Percentiles rank a stretch among this genome's conserved stretches.
phyloP scores from a whole-genome alignment of 805 yeast species.

The Ogataea methylovora region DNA sequence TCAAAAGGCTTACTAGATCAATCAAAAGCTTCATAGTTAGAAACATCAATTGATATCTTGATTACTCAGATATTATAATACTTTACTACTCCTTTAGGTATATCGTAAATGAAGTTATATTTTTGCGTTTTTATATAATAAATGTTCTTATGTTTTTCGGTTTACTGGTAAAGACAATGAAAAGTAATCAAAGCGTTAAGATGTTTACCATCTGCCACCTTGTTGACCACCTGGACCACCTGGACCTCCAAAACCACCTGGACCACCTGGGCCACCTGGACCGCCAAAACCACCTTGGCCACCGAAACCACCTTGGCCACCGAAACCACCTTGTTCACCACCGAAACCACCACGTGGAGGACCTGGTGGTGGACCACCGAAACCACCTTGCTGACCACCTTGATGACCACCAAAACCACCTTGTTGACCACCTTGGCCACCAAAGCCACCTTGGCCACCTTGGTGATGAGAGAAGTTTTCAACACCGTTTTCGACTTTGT shows the following conservation, averaged over 20 bases:
- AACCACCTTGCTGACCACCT: slow-evolving; percentile 1
- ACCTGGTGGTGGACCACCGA: neutral
- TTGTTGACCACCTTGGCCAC: slow-evolving; percentile 11
- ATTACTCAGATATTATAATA: too few relatives aligned
- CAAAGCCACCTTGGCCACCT: slow-evolving; percentile 5
- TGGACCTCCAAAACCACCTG: slow-evolving; percentile 5
- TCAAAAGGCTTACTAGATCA: too few relatives aligned
- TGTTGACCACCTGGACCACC: slow-evolving; percentile 14
- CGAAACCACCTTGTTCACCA: slow-evolving; percentile 7
- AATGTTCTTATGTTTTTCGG: too few relatives aligned
- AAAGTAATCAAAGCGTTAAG: too few relatives aligned
- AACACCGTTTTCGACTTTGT: slow-evolving; percentile 34
- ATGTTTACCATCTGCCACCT: slow-evolving; percentile 2
- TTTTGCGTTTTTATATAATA: too few relatives aligned
- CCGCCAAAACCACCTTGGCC: slow-evolving; percentile 10
- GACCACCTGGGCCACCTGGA: slow-evolving; percentile 10
- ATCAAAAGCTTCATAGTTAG: too few relatives aligned
- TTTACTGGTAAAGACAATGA: too few relatives aligned
- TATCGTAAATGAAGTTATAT: too few relatives aligned
- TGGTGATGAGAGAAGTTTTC: slow-evolving; percentile 14
- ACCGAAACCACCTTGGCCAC: slow-evolving; percentile 5
- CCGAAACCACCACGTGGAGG: slow-evolving; percentile 8
- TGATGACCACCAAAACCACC: slow-evolving; percentile 15
- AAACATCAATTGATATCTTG: too few relatives aligned
- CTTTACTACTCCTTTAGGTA: too few relatives aligned